Evolutionary conservation across 2,329 filamentous ascomycete genomes (phyloP).

Genomic region (Diplocarpon mali): DNA sequence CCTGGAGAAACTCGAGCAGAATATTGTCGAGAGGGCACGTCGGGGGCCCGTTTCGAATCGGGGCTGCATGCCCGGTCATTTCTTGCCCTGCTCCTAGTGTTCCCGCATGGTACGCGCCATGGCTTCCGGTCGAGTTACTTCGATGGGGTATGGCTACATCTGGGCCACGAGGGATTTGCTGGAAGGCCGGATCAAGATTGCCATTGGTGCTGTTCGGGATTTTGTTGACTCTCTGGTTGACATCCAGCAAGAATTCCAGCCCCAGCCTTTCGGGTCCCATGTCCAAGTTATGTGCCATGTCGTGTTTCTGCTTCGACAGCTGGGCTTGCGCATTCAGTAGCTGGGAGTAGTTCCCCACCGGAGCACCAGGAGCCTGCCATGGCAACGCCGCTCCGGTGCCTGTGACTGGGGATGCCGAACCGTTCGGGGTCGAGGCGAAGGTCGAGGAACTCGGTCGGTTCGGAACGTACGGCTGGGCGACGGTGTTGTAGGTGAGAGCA

Average conservation of each 20-base stretch:
- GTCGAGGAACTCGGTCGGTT: slow-evolving; percentile 24
- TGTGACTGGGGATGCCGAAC: slow-evolving; percentile 29
- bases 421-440: slow-evolving; percentile 32
- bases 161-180: slow-evolving; percentile 9
- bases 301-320: slow-evolving; percentile 35
- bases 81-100: slow-evolving; percentile 15
- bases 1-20: slow-evolving; percentile 67
- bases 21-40: slow-evolving; percentile 71
- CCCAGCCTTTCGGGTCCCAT: slow-evolving; percentile 56
- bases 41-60: slow-evolving; percentile 48
- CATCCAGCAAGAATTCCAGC: slow-evolving; percentile 61
- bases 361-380: slow-evolving; percentile 24
- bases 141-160: slow-evolving; percentile 16
- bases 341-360: slow-evolving; percentile 24
- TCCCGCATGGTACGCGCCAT: slow-evolving; percentile 19
- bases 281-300: slow-evolving; percentile 44
- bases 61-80: slow-evolving; percentile 17
- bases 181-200: slow-evolving; percentile 32
- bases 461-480: slow-evolving; percentile 17
- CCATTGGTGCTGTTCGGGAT: slow-evolving; percentile 39
- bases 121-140: slow-evolving; percentile 18
- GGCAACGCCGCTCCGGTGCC: slow-evolving; percentile 25
- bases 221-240: slow-evolving; percentile 42
- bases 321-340: slow-evolving; percentile 27
- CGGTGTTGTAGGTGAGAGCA: slow-evolving; percentile 14